Percentiles rank a stretch among this genome's conserved stretches.
Conservation (phyloP, 2,329 filamentous ascomycete species). For the Nothomitra cinnamomea region DNA sequence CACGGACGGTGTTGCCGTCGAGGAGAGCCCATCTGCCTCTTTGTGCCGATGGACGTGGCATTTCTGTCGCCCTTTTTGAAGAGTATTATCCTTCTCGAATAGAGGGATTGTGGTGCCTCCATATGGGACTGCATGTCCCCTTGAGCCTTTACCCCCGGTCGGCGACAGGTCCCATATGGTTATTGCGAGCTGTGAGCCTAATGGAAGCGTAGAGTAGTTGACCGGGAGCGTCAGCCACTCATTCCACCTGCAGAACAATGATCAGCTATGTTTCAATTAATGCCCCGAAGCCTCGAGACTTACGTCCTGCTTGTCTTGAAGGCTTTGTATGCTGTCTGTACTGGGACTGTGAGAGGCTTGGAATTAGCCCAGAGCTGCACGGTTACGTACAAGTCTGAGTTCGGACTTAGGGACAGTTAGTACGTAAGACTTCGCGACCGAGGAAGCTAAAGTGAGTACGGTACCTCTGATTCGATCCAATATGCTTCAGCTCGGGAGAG, state of each 20-base stretch:
- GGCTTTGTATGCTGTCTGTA: constrained; percentile 83
- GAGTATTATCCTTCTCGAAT: constrained; percentile 84
- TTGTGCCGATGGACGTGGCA: constrained; percentile 71
- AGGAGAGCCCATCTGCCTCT: constrained; percentile 69
- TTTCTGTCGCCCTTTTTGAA: constrained; percentile 84
- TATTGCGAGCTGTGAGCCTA: constrained; percentile 71
- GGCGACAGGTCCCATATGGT: constrained; percentile 92
- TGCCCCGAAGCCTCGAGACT: too few relatives aligned
- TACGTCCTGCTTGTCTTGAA: constrained; percentile 60
- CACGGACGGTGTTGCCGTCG: constrained; percentile 60
- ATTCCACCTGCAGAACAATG: constrained; percentile 50
- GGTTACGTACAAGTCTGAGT: constrained; percentile 85
- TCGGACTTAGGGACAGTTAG: constrained; percentile 31
- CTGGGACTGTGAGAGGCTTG: constrained; percentile 78
- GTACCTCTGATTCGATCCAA: constrained; percentile 69
- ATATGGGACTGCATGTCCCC: constrained; percentile 73
- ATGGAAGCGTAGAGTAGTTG: constrained; percentile 63
- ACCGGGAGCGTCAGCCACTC: constrained; percentile 89
- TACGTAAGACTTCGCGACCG: neutral
- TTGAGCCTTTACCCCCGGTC: constrained; percentile 48
- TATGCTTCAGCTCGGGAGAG: constrained; percentile 63
- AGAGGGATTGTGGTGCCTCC: constrained; percentile 81
- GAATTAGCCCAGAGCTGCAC: constrained; percentile 91
- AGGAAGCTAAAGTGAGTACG: neutral
- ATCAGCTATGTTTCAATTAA: neutral